A percentile compares a stretch with the other conserved stretches of the same genome.
These are phyloP conservation scores for Trichoderma aggressivum DNA, from an alignment of 2,329 filamentous ascomycete genomes.

Conservation along the genomic window DNA sequence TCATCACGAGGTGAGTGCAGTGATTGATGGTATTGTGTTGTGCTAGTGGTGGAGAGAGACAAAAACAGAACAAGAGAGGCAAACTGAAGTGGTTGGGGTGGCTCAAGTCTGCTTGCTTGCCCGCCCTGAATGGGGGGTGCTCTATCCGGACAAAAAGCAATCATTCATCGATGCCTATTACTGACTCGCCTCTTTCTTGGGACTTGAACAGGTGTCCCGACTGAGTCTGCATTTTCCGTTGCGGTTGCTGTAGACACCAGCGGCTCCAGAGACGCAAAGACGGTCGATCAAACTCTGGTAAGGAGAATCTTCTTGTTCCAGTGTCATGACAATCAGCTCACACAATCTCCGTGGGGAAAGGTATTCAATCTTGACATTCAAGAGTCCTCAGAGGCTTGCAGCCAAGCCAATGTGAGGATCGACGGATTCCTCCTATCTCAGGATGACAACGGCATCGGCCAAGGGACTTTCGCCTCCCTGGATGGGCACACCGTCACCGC, in stretches of 20 bases:
- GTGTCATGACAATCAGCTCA: neutral
- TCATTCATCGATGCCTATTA: neutral
- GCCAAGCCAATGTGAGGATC: slow-evolving; percentile 8
- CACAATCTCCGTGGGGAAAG: neutral
- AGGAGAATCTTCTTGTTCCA: neutral
- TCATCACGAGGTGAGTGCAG: neutral
- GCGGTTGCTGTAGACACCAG: slow-evolving; percentile 2
- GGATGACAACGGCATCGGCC: slow-evolving; percentile 16
- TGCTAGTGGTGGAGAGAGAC: neutral
- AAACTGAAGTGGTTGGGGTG: neutral
- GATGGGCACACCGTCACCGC: slow-evolving; percentile 14
- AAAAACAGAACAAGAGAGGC: neutral
- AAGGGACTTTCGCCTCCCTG: slow-evolving; percentile 12
- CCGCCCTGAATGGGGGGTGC: neutral
- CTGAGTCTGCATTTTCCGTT: slow-evolving; percentile 5
- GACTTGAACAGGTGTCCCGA: neutral
- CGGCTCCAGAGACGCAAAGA: neutral
- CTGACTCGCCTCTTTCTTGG: neutral
- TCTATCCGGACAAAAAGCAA: neutral
- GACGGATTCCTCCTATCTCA: slow-evolving; percentile 15
- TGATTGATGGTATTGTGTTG: neutral
- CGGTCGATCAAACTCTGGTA: slow-evolving; percentile 14
- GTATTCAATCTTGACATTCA: slow-evolving; percentile 13
- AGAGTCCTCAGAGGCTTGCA: slow-evolving; percentile 12
- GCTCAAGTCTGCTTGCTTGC: neutral